Percentiles rank a stretch among this genome's conserved stretches.
Conservation (phyloP, 352 stramenopile genomes). For the Plasmopara viticola region DNA sequence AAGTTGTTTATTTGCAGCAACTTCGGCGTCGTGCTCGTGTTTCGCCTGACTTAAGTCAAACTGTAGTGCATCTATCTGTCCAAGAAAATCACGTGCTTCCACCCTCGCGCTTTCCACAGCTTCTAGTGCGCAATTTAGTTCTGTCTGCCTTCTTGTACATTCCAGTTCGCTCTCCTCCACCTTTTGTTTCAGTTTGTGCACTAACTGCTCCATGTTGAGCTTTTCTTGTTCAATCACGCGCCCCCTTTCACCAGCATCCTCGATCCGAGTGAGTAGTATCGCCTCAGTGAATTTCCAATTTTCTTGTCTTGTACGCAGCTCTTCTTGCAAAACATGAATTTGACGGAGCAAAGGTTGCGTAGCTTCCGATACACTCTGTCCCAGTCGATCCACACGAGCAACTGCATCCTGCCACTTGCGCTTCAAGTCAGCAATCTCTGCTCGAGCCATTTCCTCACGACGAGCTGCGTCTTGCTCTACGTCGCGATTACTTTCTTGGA, state of each 20-base stretch:
- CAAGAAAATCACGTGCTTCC: slow-evolving; percentile 34
- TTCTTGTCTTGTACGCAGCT: slow-evolving; percentile 51
- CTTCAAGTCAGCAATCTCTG: slow-evolving; percentile 56
- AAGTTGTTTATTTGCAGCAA: slow-evolving; percentile 31
- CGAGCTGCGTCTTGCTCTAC: slow-evolving; percentile 47
- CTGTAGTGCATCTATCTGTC: slow-evolving; percentile 35
- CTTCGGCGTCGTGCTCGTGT: slow-evolving; percentile 31
- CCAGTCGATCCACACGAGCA: slow-evolving; percentile 57
- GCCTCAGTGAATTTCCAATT: slow-evolving; percentile 48
- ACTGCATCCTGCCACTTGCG: slow-evolving; percentile 76
- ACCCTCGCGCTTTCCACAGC: slow-evolving; percentile 17
- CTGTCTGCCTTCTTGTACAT: slow-evolving; percentile 19
- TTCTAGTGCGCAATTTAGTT: slow-evolving; percentile 35
- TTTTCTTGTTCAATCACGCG: slow-evolving; percentile 38
- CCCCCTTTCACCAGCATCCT: slow-evolving; percentile 29
- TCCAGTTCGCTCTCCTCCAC: slow-evolving; percentile 35
- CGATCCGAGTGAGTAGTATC: slow-evolving; percentile 35
- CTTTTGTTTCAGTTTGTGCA: slow-evolving; percentile 27
- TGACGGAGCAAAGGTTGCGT: slow-evolving; percentile 72
- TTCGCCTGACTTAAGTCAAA: slow-evolving; percentile 50
- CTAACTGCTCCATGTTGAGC: slow-evolving; percentile 29
- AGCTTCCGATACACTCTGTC: slow-evolving; percentile 58
- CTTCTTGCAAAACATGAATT: slow-evolving; percentile 62
- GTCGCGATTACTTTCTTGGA: slow-evolving; percentile 50
- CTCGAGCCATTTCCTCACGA: slow-evolving; percentile 53